These are phyloP conservation scores for Aspergillus sclerotiicarbonarius DNA, from an alignment of 495 filamentous ascomycete genomes.

Conservation along the genomic window DNA sequence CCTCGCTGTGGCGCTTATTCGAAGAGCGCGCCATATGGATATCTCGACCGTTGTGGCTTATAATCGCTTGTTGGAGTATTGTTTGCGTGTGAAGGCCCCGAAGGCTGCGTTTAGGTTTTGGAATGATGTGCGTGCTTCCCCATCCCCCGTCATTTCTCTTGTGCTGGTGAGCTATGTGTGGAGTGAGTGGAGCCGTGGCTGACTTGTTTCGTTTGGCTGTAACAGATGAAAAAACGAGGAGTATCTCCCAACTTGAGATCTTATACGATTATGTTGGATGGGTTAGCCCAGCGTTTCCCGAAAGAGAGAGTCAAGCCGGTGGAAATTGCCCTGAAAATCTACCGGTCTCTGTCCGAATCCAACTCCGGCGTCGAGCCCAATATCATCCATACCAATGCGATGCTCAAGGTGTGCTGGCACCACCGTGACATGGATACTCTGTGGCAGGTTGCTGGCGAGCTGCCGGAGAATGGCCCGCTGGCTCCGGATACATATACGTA, in stretches of 20 bases:
- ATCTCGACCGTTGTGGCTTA: constrained; percentile 69
- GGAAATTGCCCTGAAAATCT: constrained; percentile 63
- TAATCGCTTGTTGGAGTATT: constrained; percentile 70
- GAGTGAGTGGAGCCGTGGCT: constrained; percentile 11
- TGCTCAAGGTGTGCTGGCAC: constrained; percentile 73
- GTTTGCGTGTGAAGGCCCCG: neutral
- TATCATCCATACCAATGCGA: constrained; percentile 81
- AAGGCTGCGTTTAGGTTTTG: no score
- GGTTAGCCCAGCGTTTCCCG: constrained; percentile 57
- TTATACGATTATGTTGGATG: constrained; percentile 79
- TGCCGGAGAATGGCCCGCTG: constrained; percentile 58
- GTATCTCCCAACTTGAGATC: constrained; percentile 72
- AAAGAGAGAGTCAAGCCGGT: constrained; percentile 43
- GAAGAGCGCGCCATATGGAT: constrained; percentile 56
- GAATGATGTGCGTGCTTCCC: neutral
- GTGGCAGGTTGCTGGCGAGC: constrained; percentile 63
- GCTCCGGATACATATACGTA: constrained; percentile 71
- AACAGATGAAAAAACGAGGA: constrained; percentile 89
- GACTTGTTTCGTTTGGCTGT: neutral
- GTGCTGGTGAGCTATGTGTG: neutral
- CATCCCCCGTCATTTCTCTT: neutral
- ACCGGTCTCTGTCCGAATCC: constrained; percentile 62
- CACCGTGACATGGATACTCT: constrained; percentile 70
- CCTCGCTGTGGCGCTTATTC: constrained; percentile 65
- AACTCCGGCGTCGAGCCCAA: constrained; percentile 60